A percentile compares a stretch with the other conserved stretches of the same genome.
These are phyloP conservation scores for Omphalotus guepiniiformis DNA, from an alignment of 768 basidiomycete genomes.

Conservation along the genomic window DNA sequence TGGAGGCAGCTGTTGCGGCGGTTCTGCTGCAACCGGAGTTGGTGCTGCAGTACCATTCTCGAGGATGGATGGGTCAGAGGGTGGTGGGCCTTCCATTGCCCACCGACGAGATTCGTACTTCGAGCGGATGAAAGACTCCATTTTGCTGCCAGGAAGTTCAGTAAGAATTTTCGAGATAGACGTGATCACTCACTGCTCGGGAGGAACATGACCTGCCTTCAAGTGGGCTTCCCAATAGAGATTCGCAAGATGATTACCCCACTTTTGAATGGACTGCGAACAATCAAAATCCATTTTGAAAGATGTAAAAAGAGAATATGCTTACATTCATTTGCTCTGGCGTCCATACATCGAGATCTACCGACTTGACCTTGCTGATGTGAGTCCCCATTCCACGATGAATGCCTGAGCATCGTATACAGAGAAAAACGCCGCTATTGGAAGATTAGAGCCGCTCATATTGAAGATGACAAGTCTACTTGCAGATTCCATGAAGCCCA, in stretches of 20 bases:
- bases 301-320: neutral
- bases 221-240: constrained; percentile 97
- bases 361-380: constrained; percentile 94
- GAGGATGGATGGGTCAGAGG: constrained; percentile 74
- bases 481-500: constrained; percentile 99
- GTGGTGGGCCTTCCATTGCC: constrained; percentile 88
- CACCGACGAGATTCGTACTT: constrained; percentile 94
- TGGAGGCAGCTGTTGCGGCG: constrained; percentile 19
- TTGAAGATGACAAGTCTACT: constrained; percentile 19
- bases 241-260: constrained; percentile 94
- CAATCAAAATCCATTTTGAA: neutral
- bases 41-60: constrained; percentile 39
- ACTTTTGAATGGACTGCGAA: constrained; percentile 77
- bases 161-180: neutral
- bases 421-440: constrained; percentile 83
- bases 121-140: constrained; percentile 94
- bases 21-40: constrained; percentile 21
- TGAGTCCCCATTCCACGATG: constrained; percentile 99
- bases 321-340: constrained; percentile 94
- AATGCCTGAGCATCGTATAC: constrained; percentile 96
- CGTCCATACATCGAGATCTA: constrained; percentile 97
- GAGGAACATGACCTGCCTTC: constrained; percentile 85
- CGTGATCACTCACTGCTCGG: constrained; percentile 76
- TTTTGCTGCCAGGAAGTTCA: constrained; percentile 61
- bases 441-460: constrained; percentile 6